Conservation (phyloP, 257 asterid species). For the Lavandula angustifolia region DNA sequence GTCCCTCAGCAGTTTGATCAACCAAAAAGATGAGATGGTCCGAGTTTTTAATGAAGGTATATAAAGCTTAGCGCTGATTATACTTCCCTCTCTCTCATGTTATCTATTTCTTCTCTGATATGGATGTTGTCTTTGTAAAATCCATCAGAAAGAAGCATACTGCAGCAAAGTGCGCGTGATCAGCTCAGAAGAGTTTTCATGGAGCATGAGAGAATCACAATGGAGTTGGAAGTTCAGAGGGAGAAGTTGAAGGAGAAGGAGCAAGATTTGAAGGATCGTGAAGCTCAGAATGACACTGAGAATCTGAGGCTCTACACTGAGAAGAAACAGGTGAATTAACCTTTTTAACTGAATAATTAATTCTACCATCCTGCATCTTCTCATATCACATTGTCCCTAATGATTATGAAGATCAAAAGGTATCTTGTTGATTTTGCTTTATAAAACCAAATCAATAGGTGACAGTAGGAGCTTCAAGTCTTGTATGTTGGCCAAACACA, state of each 20-base stretch:
- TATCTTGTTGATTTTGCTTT: too few species aligned
- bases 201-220: constrained; percentile 36
- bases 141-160: constrained; percentile 37
- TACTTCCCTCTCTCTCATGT: constrained; percentile 11
- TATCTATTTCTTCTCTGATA: neutral
- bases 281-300: constrained; percentile 45
- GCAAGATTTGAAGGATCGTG: constrained; percentile 46
- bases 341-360: too few species aligned
- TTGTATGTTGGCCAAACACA: constrained; percentile 9
- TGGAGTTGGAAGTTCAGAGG: constrained; percentile 37
- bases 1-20: constrained; percentile 37
- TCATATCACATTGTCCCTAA: too few species aligned
- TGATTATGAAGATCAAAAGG: too few species aligned
- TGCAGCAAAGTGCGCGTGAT: constrained; percentile 37
- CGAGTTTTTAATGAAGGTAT: constrained; percentile 47
- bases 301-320: constrained; percentile 34
- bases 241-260: constrained; percentile 37
- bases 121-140: constrained; percentile 14
- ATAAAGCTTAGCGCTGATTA: constrained; percentile 9
- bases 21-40: constrained; percentile 42
- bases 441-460: too few species aligned
- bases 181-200: constrained; percentile 31
- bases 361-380: constrained; percentile 1
- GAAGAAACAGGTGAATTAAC: constrained; percentile 46
- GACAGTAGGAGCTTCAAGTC: neutral